phyloP scores from a whole-genome alignment of 805 yeast genomes.

The Candida rishiriensis region DNA sequence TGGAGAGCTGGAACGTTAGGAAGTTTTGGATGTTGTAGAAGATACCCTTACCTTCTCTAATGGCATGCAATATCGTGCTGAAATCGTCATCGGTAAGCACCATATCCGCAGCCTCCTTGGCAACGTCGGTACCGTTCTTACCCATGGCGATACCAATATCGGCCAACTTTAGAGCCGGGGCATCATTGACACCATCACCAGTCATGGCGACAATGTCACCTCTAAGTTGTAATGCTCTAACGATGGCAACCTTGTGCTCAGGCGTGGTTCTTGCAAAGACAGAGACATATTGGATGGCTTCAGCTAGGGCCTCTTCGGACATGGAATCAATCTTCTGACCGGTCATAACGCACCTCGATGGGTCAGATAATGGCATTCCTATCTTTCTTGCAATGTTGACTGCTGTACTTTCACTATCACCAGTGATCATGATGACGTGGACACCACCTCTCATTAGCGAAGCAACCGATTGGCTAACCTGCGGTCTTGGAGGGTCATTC shows the following conservation, averaged over 20 bases:
- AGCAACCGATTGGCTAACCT: conserved; percentile 71
- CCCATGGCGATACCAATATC: conserved; percentile 96
- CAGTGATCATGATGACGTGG: conserved; percentile 97
- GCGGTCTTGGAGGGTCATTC: conserved; percentile 97
- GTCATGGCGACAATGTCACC: conserved; percentile 98
- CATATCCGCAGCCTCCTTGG: conserved; percentile 98
- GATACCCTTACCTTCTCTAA: conserved; percentile 96
- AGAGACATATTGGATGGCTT: conserved; percentile 74
- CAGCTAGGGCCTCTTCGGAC: conserved; percentile 67
- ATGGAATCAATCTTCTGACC: conserved; percentile 80
- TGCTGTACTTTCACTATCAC: conserved; percentile 88
- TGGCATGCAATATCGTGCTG: conserved; percentile 87
- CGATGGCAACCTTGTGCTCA: conserved; percentile 86
- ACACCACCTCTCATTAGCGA: conserved; percentile 87
- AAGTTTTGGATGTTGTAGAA: conserved; percentile 94
- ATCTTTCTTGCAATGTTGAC: conserved; percentile 79
- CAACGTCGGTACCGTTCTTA: conserved; percentile 93
- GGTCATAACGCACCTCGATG: conserved; percentile 64
- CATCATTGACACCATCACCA: conserved; percentile 99
- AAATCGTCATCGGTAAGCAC: conserved; percentile 95
- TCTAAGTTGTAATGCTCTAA: conserved; percentile 80
- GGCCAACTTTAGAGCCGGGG: conserved; percentile 95
- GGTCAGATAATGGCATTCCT: conserved; percentile 75
- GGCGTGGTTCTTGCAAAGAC: conserved; percentile 96
- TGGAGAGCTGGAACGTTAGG: conserved; percentile 90